Percentiles rank a stretch among this genome's conserved stretches.
These are phyloP conservation scores for Phenoliferia sp. DNA, from an alignment of 1,284 basidiomycete species.

Conservation along the genomic window DNA sequence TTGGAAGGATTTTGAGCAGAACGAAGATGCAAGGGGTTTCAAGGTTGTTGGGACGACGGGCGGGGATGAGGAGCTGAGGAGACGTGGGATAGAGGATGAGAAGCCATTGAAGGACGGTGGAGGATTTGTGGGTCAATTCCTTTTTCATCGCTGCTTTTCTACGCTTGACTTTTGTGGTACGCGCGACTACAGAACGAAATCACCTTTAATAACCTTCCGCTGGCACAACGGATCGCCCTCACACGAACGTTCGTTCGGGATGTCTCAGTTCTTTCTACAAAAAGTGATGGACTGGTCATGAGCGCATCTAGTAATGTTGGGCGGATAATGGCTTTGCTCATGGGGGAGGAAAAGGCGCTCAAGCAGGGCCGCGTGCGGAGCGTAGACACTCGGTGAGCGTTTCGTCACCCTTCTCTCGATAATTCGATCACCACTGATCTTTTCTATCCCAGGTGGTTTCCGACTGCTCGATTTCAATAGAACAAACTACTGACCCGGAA, in stretches of 20 bases:
- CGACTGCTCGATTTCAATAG: constrained; percentile 20
- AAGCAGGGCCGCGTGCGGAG: constrained; percentile 20
- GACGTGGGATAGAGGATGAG: neutral
- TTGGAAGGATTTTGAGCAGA: constrained; percentile 10
- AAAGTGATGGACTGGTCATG: constrained; percentile 29
- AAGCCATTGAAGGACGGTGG: neutral
- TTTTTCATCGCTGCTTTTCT: neutral
- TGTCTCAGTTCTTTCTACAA: constrained; percentile 24
- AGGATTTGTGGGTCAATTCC: constrained; percentile 13
- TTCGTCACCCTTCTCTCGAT: neutral
- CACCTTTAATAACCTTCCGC: constrained; percentile 31
- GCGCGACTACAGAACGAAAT: constrained; percentile 20
- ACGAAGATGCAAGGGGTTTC: constrained; percentile 10
- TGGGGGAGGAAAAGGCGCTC: neutral
- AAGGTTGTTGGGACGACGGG: constrained; percentile 15
- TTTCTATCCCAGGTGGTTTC: constrained; percentile 26
- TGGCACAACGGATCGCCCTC: constrained; percentile 11
- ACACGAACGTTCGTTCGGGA: constrained; percentile 33
- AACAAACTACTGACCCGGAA: too few species aligned
- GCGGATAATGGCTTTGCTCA: constrained; percentile 30
- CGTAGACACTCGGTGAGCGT: constrained; percentile 28
- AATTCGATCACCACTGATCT: neutral
- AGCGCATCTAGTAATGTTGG: constrained; percentile 31
- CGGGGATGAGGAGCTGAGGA: neutral
- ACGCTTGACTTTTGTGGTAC: neutral